A percentile compares a stretch with the other conserved stretches of the same genome.
Evolutionary conservation across 208 protist species (phyloP).

Genomic region (Leishmania arabica): DNA sequence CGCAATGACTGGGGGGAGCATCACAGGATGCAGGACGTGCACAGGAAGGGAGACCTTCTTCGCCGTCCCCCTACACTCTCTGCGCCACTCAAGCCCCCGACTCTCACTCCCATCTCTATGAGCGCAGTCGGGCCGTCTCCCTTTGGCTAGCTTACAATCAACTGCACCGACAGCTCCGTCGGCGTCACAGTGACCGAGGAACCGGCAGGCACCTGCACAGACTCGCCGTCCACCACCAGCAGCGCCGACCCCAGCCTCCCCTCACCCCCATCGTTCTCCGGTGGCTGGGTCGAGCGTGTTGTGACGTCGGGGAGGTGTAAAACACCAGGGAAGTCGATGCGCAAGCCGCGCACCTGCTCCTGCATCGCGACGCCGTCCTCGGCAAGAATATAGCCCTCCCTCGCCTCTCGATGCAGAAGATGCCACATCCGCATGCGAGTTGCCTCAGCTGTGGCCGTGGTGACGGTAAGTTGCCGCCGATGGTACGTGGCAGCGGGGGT

Average conservation of each 20-base stretch:
- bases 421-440: constrained; percentile 75
- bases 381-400: constrained; percentile 53
- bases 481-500: constrained; percentile 64
- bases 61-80: background rate
- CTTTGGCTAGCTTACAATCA: constrained; percentile 40
- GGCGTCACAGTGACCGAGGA: constrained; percentile 45
- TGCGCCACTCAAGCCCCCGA: background rate
- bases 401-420: constrained; percentile 74
- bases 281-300: background rate
- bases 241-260: constrained; percentile 10
- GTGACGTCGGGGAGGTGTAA: constrained; percentile 10
- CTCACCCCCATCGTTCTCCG: background rate
- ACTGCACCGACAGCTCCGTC: constrained; percentile 28
- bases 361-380: constrained; percentile 83
- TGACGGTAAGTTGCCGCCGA: constrained; percentile 43
- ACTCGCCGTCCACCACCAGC: constrained; percentile 70
- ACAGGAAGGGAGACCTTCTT: background rate
- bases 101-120: background rate
- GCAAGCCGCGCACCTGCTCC: constrained; percentile 36
- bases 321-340: constrained; percentile 32
- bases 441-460: constrained; percentile 53
- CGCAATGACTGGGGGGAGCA: background rate
- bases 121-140: background rate
- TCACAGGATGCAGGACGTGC: background rate
- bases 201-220: constrained; percentile 44